These are phyloP conservation scores for Boletus rubropictus DNA, from an alignment of 768 basidiomycete genomes.

Conservation along the genomic window DNA sequence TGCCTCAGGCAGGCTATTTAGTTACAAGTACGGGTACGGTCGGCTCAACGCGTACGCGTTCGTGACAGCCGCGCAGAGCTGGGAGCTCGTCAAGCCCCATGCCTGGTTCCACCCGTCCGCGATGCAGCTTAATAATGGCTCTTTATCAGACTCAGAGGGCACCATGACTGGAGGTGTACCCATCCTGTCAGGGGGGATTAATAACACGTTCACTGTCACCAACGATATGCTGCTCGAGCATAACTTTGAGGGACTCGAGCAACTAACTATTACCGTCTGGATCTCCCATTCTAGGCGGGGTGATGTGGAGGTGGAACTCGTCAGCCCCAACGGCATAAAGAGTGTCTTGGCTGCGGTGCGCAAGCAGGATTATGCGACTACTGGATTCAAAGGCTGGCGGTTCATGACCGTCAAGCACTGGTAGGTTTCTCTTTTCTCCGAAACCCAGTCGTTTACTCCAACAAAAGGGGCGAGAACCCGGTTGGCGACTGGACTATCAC, in stretches of 20 bases:
- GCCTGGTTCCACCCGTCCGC: slow-evolving; percentile 79
- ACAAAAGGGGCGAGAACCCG: slow-evolving; percentile 82
- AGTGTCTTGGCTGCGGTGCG: slow-evolving; percentile 79
- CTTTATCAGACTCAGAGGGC: slow-evolving; percentile 40
- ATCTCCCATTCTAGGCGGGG: slow-evolving; percentile 83
- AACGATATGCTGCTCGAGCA: slow-evolving; percentile 57
- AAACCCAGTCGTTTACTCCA: slow-evolving; percentile 11
- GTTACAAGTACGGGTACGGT: slow-evolving; percentile 97
- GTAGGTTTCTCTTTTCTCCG: slow-evolving; percentile 37
- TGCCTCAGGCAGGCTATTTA: slow-evolving; percentile 44
- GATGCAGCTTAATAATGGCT: slow-evolving; percentile 58
- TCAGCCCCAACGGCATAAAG: slow-evolving; percentile 78
- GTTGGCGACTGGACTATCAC: slow-evolving; percentile 85
- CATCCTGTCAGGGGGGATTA: slow-evolving; percentile 62
- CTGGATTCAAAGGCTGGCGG: slow-evolving; percentile 91
- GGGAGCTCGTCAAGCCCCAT: slow-evolving; percentile 91
- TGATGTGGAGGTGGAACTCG: slow-evolving; percentile 87
- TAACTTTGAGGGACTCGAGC: slow-evolving; percentile 88
- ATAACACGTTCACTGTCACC: slow-evolving; percentile 60
- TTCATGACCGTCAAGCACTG: slow-evolving; percentile 99
- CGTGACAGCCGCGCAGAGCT: slow-evolving; percentile 73
- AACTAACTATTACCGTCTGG: slow-evolving; percentile 89
- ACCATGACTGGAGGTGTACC: slow-evolving; percentile 57
- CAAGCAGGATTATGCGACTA: slow-evolving; percentile 51
- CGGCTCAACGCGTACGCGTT: slow-evolving; percentile 77